Percentiles rank a stretch among this genome's conserved stretches.
These are phyloP conservation scores for Penicillium sclerotigenum DNA, from an alignment of 2,329 filamentous ascomycete species.

Conservation along the genomic window DNA sequence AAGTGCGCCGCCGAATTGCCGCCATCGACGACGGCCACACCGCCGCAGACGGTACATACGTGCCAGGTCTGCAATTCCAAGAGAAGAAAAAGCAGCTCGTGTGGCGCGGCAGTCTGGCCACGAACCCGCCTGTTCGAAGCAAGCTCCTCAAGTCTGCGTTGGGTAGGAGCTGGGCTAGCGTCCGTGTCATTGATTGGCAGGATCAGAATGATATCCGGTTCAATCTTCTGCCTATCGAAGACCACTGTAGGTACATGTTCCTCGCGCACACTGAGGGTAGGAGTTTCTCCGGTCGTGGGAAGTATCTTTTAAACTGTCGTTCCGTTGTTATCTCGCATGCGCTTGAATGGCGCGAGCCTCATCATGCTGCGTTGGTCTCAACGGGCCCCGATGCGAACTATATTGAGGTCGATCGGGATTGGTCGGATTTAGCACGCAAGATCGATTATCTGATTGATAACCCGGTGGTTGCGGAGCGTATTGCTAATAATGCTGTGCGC, in stretches of 20 bases:
- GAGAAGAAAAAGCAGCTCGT: conserved; percentile 48
- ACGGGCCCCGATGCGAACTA: conserved; percentile 51
- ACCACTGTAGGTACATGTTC: conserved; percentile 56
- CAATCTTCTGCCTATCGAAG: conserved; percentile 50
- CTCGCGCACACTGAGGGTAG: conserved; percentile 54
- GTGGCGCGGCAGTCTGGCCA: conserved; percentile 48
- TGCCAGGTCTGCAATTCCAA: conserved; percentile 24
- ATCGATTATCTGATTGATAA: conserved; percentile 46
- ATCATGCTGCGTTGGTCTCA: conserved; percentile 46
- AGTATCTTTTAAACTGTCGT: conserved; percentile 53
- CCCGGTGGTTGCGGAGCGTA: conserved; percentile 45
- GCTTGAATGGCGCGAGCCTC: conserved; percentile 50
- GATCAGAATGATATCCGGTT: conserved; percentile 38
- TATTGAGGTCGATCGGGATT: conserved; percentile 51
- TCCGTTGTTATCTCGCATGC: conserved; percentile 51
- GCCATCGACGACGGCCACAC: conserved; percentile 35
- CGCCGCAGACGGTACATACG: conserved; percentile 17
- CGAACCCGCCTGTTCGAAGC: conserved; percentile 38
- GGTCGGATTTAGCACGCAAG: conserved; percentile 53
- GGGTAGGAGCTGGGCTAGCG: conserved; percentile 48
- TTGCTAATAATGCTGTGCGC: conserved; percentile 49
- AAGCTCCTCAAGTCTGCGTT: conserved; percentile 39
- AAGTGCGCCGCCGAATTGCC: conserved; percentile 40
- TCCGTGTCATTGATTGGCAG: conserved; percentile 43
- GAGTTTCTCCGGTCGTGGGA: conserved; percentile 53